Base-by-base conservation (phyloP, 2,329 filamentous ascomycete species). In the Grosmannia penicillata region DNA sequence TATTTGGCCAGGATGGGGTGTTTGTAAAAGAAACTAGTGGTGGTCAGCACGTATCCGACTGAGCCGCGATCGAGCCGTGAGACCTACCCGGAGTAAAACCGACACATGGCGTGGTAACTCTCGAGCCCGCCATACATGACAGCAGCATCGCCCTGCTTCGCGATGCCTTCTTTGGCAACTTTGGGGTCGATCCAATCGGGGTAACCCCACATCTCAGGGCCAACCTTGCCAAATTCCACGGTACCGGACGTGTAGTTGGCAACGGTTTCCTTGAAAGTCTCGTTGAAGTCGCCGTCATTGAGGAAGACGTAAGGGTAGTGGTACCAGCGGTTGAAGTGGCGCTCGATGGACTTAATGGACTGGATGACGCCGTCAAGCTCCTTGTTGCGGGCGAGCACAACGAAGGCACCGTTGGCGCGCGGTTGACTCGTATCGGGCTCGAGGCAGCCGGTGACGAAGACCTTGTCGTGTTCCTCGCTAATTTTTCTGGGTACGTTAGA, bases 121-220 rank as follows among this genome's bases (percentile, higher is more conserved):
- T 96, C 91, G 69, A 98, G 80, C 33, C 91, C 91, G 57, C 91
- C 91, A 56, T 96, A 98, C 91, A 98, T 98, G 66, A 98, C 93
- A 33, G 91, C 91, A 36, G 79, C 78, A 58, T 98, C 91, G 47
- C 91, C 91, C 59, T 98, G 91, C 63, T 95, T 94, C 38, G 83
- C 77, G 53, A 98, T 93, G 43, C 89, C 89, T 59, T 98, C 91
- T 61, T 87, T 86, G 47, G 87, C 89, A 38, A 95, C 84, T 56
- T 91, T 87, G 49, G 77, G 74, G 55, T 98, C 87, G 37, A 91
- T 82, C 91, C 91, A 98, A 51, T 95, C 86, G 6, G 91, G 91
- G 57, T 81, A 96, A 17, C 87, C 89, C 91, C 91, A 98, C 75
- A 93, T 91, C 41, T 79, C 77, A 5, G 80, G 69, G 42, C 84